phyloP scores from a whole-genome alignment of 495 filamentous ascomycete species.

The Hyaloscypha bicolor region DNA sequence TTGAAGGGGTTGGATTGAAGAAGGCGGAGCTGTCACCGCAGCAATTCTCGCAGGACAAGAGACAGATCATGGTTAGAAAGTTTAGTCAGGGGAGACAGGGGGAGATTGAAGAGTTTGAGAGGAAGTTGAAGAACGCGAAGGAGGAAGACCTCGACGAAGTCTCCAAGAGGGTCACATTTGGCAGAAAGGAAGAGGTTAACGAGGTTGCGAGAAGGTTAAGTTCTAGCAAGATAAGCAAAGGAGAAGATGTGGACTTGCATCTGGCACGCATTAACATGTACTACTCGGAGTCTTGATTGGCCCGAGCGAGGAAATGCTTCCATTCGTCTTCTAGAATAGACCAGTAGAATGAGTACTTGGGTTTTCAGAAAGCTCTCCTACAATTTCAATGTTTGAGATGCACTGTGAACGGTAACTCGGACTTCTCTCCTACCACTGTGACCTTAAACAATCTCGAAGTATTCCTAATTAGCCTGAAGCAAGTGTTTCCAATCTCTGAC shows the following conservation, averaged over 20 bases:
- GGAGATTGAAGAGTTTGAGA: not conserved
- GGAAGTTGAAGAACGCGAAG: not conserved
- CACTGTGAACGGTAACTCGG: too few relatives aligned
- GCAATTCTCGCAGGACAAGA: not conserved
- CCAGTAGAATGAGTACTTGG: too few relatives aligned
- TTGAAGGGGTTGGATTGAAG: not conserved
- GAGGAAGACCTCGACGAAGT: not conserved
- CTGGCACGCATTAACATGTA: not conserved
- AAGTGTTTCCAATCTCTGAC: too few relatives aligned
- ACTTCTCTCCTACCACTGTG: too few relatives aligned
- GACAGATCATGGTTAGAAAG: not conserved
- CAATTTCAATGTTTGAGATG: too few relatives aligned
- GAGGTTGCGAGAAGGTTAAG: not conserved
- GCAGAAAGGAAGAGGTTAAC: not conserved
- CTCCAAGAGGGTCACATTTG: not conserved
- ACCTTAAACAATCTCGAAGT: too few relatives aligned
- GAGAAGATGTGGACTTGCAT: not conserved
- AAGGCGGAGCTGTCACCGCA: not conserved
- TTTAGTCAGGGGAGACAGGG: not conserved
- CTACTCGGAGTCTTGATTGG: not conserved
- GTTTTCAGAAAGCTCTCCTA: too few relatives aligned
- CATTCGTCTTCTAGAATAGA: too few relatives aligned
- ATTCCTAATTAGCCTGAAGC: too few relatives aligned
- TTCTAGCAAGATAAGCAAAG: not conserved
- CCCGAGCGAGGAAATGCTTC: too few relatives aligned